A percentile compares a stretch with the other conserved stretches of the same genome.
These are phyloP conservation scores for Metschnikowia proteae DNA, from an alignment of 805 yeast genomes.

Conservation along the genomic window DNA sequence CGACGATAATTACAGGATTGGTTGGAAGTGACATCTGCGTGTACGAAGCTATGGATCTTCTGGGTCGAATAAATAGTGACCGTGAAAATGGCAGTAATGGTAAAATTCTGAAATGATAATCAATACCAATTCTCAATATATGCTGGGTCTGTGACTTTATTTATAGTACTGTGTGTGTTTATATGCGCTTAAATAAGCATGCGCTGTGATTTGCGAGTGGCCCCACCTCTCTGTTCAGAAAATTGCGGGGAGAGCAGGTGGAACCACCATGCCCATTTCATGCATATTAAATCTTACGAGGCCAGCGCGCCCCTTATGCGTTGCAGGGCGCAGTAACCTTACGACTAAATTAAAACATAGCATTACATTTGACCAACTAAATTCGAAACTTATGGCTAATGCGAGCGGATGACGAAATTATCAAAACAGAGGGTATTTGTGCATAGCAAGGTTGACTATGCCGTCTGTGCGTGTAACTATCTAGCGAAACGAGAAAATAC, in stretches of 20 bases:
- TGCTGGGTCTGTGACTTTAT: background rate
- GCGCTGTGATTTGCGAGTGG: slow-evolving; percentile 6
- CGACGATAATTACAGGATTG: slow-evolving; percentile 51
- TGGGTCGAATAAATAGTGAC: background rate
- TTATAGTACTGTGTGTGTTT: background rate
- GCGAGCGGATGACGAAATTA: no score
- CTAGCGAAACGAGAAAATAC: background rate
- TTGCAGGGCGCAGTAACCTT: no score
- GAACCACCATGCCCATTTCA: background rate
- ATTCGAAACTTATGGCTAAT: no score
- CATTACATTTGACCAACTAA: no score
- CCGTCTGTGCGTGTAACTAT: no score
- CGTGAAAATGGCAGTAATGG: background rate
- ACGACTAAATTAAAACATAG: no score
- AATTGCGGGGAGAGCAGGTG: slow-evolving; percentile 1
- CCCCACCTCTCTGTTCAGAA: slow-evolving; percentile 1
- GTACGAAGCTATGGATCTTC: background rate
- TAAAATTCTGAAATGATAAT: background rate
- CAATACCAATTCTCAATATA: background rate
- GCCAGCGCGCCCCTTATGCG: no score
- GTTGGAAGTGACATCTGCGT: slow-evolving; percentile 11
- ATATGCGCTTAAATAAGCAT: slow-evolving; percentile 6
- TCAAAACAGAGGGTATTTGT: background rate
- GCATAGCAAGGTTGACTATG: background rate
- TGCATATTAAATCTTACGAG: background rate